Conservation (phyloP, 306 rosid species). For the Cucurbita moschata region DNA sequence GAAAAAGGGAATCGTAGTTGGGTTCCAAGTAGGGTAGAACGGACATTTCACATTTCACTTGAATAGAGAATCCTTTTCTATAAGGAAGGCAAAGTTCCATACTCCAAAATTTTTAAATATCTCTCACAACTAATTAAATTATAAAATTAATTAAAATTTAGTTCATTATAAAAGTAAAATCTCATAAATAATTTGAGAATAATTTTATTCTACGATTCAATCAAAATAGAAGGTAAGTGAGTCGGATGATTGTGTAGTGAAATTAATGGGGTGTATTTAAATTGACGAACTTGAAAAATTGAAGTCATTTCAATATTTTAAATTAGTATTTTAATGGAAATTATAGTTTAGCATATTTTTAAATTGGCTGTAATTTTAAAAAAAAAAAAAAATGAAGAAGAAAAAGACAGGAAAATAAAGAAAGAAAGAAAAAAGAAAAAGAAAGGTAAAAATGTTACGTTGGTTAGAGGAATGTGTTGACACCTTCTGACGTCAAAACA, state of each 20-base stretch:
- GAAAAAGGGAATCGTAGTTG: neutral
- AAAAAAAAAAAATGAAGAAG: neutral
- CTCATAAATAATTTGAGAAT: too few species aligned
- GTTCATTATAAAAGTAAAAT: too few species aligned
- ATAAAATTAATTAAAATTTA: too few species aligned
- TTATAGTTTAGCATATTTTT: too few species aligned
- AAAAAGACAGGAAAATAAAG: neutral
- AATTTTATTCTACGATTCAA: too few species aligned
- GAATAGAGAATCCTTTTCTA: neutral
- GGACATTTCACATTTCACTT: neutral
- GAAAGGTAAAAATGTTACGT: neutral
- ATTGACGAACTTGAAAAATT: fast-evolving
- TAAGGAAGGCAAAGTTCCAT: neutral
- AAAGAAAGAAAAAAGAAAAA: neutral
- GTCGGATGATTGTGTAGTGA: too few species aligned
- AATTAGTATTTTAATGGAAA: too few species aligned
- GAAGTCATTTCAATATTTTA: too few species aligned
- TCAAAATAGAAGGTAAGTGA: too few species aligned
- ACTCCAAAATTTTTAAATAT: neutral
- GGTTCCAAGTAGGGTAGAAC: neutral
- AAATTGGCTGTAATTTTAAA: neutral
- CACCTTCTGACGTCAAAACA: constrained; percentile 16
- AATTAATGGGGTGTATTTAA: too few species aligned
- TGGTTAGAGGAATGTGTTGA: constrained; percentile 4
- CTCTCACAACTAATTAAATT: neutral